Conservation (phyloP, 768 basidiomycete genomes). For the Lactarius akahatsu region DNA sequence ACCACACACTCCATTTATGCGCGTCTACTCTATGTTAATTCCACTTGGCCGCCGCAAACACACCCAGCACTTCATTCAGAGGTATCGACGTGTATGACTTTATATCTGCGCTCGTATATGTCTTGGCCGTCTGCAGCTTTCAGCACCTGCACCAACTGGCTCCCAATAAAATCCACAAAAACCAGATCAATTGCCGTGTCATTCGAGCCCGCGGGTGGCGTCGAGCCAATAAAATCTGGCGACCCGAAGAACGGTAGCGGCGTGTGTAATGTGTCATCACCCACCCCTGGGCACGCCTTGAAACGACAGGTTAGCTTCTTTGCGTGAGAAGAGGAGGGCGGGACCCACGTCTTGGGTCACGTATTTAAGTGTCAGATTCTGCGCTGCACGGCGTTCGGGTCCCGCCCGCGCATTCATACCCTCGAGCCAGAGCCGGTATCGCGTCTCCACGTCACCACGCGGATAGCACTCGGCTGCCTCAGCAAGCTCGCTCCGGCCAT, state of each 20-base stretch:
- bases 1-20: neutral
- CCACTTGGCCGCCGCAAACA: slow-evolving; percentile 50
- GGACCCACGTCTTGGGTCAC: slow-evolving; percentile 64
- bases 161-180: slow-evolving; percentile 68
- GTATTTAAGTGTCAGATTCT: slow-evolving; percentile 66
- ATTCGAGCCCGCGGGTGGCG: slow-evolving; percentile 49
- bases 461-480: slow-evolving; percentile 41
- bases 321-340: neutral
- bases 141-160: slow-evolving; percentile 50
- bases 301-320: neutral
- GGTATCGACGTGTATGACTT: slow-evolving; percentile 52
- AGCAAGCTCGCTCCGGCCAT: slow-evolving; percentile 36
- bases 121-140: slow-evolving; percentile 51
- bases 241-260: slow-evolving; percentile 55
- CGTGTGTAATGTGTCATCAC: slow-evolving; percentile 68
- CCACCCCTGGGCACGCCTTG: slow-evolving; percentile 68
- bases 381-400: slow-evolving; percentile 42
- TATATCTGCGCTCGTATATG: slow-evolving; percentile 54
- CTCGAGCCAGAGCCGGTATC: slow-evolving; percentile 56
- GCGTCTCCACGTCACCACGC: slow-evolving; percentile 49
- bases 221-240: slow-evolving; percentile 61
- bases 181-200: slow-evolving; percentile 66
- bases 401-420: slow-evolving; percentile 49
- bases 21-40: slow-evolving; percentile 25
- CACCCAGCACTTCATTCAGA: slow-evolving; percentile 51